These are phyloP conservation scores for Trichothecium sympodiale DNA, from an alignment of 2,329 filamentous ascomycete species.

Conservation along the genomic window DNA sequence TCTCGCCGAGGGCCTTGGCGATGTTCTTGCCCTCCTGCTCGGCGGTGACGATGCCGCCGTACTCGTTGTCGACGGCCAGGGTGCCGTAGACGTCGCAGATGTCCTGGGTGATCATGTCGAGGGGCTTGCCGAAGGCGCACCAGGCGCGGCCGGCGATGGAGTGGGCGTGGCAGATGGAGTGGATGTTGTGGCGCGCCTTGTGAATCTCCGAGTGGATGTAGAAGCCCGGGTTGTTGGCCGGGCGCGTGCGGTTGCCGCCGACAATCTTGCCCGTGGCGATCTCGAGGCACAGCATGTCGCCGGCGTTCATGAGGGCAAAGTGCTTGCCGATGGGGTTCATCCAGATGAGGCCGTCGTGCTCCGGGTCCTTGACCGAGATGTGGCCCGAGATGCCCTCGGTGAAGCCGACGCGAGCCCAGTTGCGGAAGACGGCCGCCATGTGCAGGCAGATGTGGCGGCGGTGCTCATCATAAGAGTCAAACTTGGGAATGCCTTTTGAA, in stretches of 20 bases:
- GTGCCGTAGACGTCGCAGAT: constrained; percentile 53
- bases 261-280: constrained; percentile 45
- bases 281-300: constrained; percentile 58
- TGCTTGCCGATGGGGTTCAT: constrained; percentile 58
- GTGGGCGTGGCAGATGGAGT: constrained; percentile 60
- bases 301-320: constrained; percentile 54
- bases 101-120: constrained; percentile 64
- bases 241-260: constrained; percentile 47
- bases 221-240: constrained; percentile 58
- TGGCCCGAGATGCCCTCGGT: constrained; percentile 32
- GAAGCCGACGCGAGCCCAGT: constrained; percentile 18
- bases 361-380: constrained; percentile 57
- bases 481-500: constrained; percentile 30
- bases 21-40: constrained; percentile 54
- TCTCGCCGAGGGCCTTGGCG: constrained; percentile 46
- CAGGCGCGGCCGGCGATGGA: constrained; percentile 56
- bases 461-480: constrained; percentile 28
- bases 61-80: constrained; percentile 49
- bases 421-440: constrained; percentile 48
- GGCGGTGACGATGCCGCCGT: constrained; percentile 44
- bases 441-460: constrained; percentile 54
- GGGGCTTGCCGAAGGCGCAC: constrained; percentile 49
- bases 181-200: constrained; percentile 52
- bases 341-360: constrained; percentile 53
- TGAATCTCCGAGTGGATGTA: constrained; percentile 59